phyloP scores from a whole-genome alignment of 768 basidiomycete species.

The Psilocybe cubensis region DNA sequence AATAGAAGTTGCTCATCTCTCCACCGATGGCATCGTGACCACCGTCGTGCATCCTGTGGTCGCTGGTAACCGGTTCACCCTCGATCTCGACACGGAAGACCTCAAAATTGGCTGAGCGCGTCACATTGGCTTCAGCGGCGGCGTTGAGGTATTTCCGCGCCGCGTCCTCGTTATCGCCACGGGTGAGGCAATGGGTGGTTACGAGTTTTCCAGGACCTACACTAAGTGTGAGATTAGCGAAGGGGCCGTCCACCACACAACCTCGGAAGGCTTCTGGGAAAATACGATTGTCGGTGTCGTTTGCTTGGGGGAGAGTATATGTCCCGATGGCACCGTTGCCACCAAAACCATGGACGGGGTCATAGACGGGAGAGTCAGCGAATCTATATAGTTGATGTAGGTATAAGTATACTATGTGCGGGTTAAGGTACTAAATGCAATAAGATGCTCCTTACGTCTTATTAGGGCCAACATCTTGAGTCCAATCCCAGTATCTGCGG shows the following conservation, averaged over 20 bases:
- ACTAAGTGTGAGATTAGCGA: conserved; percentile 34
- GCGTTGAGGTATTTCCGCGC: conserved; percentile 22
- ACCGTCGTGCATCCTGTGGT: conserved; percentile 34
- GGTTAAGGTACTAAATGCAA: neutral
- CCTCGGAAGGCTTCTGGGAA: conserved; percentile 12
- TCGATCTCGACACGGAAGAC: conserved; percentile 40
- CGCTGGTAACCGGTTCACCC: conserved; percentile 25
- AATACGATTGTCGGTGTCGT: conserved; percentile 12
- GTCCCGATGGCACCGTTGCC: conserved; percentile 35
- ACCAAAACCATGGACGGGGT: conserved; percentile 39
- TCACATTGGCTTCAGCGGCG: conserved; percentile 23
- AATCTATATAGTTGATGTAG: conserved; percentile 24
- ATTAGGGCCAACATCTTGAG: conserved; percentile 29
- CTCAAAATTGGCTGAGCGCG: conserved; percentile 32
- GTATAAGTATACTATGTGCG: neutral
- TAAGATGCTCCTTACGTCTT: conserved; percentile 7
- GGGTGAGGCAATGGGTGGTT: conserved; percentile 37
- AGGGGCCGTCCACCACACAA: conserved; percentile 37
- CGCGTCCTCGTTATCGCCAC: conserved; percentile 29
- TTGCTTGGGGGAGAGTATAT: conserved; percentile 22
- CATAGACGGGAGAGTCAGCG: conserved; percentile 35
- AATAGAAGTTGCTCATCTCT: conserved; percentile 37
- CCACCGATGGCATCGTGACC: conserved; percentile 40
- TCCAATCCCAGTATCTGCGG: conserved; percentile 46
- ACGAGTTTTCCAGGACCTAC: conserved; percentile 36